These are phyloP conservation scores for Penicillium capsulatum DNA, from an alignment of 2,329 filamentous ascomycete genomes.

Conservation along the genomic window DNA sequence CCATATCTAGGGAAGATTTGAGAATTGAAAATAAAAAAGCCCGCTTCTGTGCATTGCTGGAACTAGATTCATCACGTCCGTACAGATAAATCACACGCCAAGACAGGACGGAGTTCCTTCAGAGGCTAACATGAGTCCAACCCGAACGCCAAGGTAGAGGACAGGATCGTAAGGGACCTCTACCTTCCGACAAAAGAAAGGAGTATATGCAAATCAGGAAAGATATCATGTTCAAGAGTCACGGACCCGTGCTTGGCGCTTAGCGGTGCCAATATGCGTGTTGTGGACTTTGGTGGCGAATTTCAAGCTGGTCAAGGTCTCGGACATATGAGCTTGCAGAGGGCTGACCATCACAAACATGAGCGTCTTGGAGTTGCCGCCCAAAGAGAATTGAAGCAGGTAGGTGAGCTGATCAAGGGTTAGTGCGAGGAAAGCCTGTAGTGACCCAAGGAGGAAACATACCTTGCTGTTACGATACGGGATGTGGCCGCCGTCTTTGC, in stretches of 20 bases:
- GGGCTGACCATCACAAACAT: conserved; percentile 99
- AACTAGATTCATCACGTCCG: conserved; percentile 12
- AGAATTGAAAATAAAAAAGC: conserved; percentile 1
- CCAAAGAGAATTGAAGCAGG: conserved; percentile 87
- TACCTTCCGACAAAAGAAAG: conserved; percentile 12
- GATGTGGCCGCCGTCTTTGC: conserved; percentile 71
- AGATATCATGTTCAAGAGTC: conserved; percentile 30
- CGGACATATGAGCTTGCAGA: conserved; percentile 80
- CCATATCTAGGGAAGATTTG: conserved; percentile 7
- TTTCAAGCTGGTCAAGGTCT: conserved; percentile 89
- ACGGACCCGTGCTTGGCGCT: conserved; percentile 37
- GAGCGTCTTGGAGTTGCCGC: conserved; percentile 92
- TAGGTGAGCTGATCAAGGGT: conserved; percentile 66
- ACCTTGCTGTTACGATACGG: conserved; percentile 95
- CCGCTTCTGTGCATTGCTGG: conserved; percentile 16
- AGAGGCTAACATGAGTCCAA: conserved; percentile 8
- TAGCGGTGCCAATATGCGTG: conserved; percentile 87
- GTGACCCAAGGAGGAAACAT: conserved; percentile 24
- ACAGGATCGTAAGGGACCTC: conserved; percentile 30
- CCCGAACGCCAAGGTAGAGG: conserved; percentile 28
- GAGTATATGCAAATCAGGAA: conserved; percentile 22
- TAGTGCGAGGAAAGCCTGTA: conserved; percentile 12
- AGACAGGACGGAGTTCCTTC: conserved; percentile 7
- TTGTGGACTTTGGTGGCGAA: conserved; percentile 91
- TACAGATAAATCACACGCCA: conserved; percentile 20